Percentiles rank a stretch among this genome's conserved stretches.
These are phyloP conservation scores for Botrytis byssoidea DNA, from an alignment of 2,329 filamentous ascomycete species.

Conservation along the genomic window DNA sequence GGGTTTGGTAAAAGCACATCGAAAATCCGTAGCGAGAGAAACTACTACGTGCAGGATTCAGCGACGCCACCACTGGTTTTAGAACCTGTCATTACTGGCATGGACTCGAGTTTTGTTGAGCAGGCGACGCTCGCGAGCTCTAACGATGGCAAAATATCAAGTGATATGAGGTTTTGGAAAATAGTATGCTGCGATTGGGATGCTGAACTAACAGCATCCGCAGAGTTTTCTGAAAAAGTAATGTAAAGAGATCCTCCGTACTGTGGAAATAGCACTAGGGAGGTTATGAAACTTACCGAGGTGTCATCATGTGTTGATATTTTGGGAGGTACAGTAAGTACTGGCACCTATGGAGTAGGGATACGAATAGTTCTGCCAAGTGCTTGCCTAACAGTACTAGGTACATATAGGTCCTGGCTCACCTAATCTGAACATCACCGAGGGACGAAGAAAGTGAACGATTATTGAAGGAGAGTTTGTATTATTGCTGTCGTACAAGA, in stretches of 20 bases:
- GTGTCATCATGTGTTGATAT: neutral
- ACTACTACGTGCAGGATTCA: neutral
- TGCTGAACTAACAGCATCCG: neutral
- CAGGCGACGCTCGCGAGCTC: neutral
- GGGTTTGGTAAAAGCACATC: neutral
- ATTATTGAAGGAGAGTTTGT: neutral
- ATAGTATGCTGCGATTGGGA: neutral
- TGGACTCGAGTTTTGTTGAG: conserved; percentile 17
- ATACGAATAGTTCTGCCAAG: neutral
- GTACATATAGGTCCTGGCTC: neutral
- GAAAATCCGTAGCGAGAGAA: neutral
- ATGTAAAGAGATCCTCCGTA: too few relatives aligned
- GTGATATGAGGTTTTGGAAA: neutral
- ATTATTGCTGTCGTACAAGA: neutral
- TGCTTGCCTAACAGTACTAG: neutral
- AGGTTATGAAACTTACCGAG: neutral
- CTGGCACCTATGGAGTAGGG: neutral
- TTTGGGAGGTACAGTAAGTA: neutral
- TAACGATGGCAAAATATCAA: neutral
- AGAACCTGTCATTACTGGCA: neutral
- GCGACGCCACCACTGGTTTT: neutral
- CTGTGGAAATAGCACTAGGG: neutral
- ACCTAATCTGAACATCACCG: neutral
- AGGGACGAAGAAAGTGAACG: neutral
- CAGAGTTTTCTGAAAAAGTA: neutral